Conservation (phyloP, 2,329 filamentous ascomycete genomes). For the Calonectria hongkongensis region DNA sequence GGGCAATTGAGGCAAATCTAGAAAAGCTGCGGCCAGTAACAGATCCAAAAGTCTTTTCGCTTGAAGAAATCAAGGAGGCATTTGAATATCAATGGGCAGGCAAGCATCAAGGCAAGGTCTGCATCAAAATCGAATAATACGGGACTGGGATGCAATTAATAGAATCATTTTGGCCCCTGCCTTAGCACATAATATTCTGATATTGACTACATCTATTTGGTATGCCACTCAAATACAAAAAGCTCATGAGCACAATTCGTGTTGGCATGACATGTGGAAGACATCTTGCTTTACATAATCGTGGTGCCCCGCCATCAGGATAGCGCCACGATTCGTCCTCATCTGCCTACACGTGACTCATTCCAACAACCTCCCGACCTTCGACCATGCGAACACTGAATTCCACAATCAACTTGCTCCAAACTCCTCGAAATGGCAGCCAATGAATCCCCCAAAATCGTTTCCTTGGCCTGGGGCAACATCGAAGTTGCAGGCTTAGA, state of each 20-base stretch:
- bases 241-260: not conserved
- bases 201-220: not conserved
- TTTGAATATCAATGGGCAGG: slow-evolving; percentile 60
- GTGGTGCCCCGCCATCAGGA: not conserved
- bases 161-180: not conserved
- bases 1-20: slow-evolving; percentile 67
- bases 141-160: not conserved
- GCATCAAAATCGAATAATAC: slow-evolving; percentile 49
- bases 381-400: not conserved
- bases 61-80: slow-evolving; percentile 65
- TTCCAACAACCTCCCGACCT: not conserved
- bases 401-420: no score
- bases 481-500: slow-evolving; percentile 30
- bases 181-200: not conserved
- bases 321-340: not conserved
- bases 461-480: slow-evolving; percentile 29
- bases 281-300: not conserved
- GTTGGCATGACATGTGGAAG: not conserved
- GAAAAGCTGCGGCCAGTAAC: slow-evolving; percentile 64
- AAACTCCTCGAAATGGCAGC: slow-evolving; percentile 14
- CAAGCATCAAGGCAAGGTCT: slow-evolving; percentile 62
- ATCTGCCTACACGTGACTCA: not conserved
- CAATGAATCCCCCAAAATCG: slow-evolving; percentile 28
- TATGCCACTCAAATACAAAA: not conserved
- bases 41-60: slow-evolving; percentile 63